phyloP scores from a whole-genome alignment of 2,329 filamentous ascomycete species.

The Penicillium sp. region DNA sequence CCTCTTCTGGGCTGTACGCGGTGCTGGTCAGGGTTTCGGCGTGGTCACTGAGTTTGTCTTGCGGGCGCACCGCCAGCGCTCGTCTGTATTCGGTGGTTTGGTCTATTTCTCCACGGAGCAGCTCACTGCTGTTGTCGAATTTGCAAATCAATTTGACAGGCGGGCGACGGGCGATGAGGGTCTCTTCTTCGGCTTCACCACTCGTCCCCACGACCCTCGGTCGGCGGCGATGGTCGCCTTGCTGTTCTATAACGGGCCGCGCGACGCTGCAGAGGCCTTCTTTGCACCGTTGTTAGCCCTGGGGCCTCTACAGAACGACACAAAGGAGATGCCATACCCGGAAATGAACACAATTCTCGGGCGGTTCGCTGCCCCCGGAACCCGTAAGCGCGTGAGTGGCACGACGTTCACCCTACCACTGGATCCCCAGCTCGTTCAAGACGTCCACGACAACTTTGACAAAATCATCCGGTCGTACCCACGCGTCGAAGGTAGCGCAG shows the following conservation, averaged over 20 bases:
- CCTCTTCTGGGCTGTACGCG: constrained; percentile 51
- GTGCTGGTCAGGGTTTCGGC: constrained; percentile 34
- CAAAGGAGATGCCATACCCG: background rate
- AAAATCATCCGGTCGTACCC: constrained; percentile 1
- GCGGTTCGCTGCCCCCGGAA: background rate
- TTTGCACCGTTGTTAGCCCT: constrained; percentile 6
- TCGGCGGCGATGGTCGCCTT: constrained; percentile 1
- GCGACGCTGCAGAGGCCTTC: constrained; percentile 1
- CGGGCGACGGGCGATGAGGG: constrained; percentile 4
- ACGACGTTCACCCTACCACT: constrained; percentile 3
- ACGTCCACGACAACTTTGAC: constrained; percentile 1
- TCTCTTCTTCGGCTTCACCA: constrained; percentile 9
- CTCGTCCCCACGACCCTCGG: background rate
- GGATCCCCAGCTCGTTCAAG: constrained; percentile 2
- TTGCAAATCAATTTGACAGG: constrained; percentile 9
- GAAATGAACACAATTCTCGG: background rate
- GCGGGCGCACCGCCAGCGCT: constrained; percentile 26
- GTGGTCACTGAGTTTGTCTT: background rate
- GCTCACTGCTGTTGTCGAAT: constrained; percentile 4
- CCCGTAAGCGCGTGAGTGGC: background rate
- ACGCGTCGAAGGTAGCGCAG: background rate
- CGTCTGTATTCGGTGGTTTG: constrained; percentile 30
- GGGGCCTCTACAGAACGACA: background rate
- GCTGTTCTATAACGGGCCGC: constrained; percentile 7
- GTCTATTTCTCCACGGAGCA: constrained; percentile 6